Evolutionary conservation across 2,329 filamentous ascomycete genomes (phyloP).

Genomic region (Westerdykella ornata): DNA sequence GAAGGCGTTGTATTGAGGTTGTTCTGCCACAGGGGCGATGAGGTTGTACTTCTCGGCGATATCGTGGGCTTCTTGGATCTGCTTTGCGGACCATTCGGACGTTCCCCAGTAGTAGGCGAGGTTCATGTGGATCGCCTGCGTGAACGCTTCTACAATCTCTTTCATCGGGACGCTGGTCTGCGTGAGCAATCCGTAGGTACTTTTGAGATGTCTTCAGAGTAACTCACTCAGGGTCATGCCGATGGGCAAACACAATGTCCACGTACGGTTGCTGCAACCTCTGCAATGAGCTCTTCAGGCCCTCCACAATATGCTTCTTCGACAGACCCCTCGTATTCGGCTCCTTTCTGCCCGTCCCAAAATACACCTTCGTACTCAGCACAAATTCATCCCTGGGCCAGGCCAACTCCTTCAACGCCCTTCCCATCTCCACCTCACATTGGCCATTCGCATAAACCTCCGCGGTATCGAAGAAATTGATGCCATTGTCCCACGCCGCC

Average conservation of each 20-base stretch:
- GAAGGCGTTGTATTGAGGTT: slow-evolving; percentile 57
- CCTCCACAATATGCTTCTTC: slow-evolving; percentile 51
- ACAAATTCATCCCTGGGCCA: slow-evolving; percentile 47
- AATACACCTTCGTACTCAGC: slow-evolving; percentile 38
- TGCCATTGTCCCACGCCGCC: slow-evolving; percentile 45
- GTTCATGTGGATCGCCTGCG: slow-evolving; percentile 49
- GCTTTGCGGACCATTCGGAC: slow-evolving; percentile 53
- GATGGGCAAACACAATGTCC: slow-evolving; percentile 57
- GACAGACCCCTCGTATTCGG: slow-evolving; percentile 49
- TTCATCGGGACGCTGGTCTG: slow-evolving; percentile 50
- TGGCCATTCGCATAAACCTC: slow-evolving; percentile 52
- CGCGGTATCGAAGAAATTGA: slow-evolving; percentile 49
- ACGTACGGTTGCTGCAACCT: slow-evolving; percentile 60
- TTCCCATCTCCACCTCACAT: slow-evolving; percentile 55
- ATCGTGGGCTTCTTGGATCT: slow-evolving; percentile 54
- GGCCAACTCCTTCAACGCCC: slow-evolving; percentile 43
- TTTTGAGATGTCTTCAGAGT: background rate
- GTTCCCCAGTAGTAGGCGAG: slow-evolving; percentile 56
- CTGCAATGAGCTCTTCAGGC: slow-evolving; percentile 51
- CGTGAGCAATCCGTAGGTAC: slow-evolving; percentile 1
- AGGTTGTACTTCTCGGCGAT: slow-evolving; percentile 58
- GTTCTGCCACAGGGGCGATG: slow-evolving; percentile 50
- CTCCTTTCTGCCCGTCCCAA: slow-evolving; percentile 53
- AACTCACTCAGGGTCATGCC: slow-evolving; percentile 46
- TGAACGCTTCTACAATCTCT: slow-evolving; percentile 55